Percentiles rank a stretch among this genome's conserved stretches.
These are phyloP conservation scores for Gracilaria vermiculophylla DNA, from an alignment of 23 red algal genomes.

Conservation along the genomic window DNA sequence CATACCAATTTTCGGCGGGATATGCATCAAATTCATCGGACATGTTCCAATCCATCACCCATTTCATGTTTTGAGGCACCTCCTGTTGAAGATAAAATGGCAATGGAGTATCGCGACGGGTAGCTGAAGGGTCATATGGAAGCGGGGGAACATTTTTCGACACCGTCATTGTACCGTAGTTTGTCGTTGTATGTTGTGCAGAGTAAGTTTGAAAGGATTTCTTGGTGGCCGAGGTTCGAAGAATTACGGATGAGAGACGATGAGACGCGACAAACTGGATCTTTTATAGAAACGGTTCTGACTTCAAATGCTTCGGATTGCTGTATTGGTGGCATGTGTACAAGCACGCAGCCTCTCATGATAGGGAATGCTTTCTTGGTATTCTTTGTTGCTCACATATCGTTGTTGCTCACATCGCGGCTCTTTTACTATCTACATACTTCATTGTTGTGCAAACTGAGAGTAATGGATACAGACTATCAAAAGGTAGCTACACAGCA, in stretches of 20 bases:
- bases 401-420: too few relatives aligned
- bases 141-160: neutral
- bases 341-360: too few relatives aligned
- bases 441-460: too few relatives aligned
- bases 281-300: neutral
- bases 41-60: constrained; percentile 40
- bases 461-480: too few relatives aligned
- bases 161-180: neutral
- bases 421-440: too few relatives aligned
- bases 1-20: neutral
- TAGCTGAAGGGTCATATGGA: neutral
- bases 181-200: too few relatives aligned
- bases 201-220: too few relatives aligned
- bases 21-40: constrained; percentile 44
- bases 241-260: neutral
- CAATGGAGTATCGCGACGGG: neutral
- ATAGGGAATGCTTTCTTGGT: too few relatives aligned
- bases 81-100: constrained; percentile 1
- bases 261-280: neutral
- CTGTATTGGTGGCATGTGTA: neutral
- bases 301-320: neutral
- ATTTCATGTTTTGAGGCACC: neutral
- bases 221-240: neutral
- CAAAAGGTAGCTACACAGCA: too few relatives aligned
- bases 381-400: too few relatives aligned